Percentiles rank a stretch among this genome's conserved stretches.
Conservation (phyloP, 2,329 filamentous ascomycete species). For the Penicillium frequentans region DNA sequence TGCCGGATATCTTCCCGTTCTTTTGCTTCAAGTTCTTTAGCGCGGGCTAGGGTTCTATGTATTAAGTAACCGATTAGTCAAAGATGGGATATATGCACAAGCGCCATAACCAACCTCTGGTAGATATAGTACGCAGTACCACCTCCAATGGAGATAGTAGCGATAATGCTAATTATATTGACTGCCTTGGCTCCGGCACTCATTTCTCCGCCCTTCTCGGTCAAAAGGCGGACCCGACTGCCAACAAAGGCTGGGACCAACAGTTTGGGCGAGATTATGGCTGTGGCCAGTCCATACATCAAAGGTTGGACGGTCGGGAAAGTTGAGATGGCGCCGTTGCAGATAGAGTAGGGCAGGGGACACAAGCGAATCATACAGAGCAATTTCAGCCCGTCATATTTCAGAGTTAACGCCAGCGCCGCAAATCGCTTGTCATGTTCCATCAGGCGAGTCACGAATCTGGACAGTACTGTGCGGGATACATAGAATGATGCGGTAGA, state of each 20-base stretch:
- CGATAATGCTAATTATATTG: slow-evolving; percentile 77
- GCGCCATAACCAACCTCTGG: slow-evolving; percentile 49
- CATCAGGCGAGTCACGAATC: slow-evolving; percentile 77
- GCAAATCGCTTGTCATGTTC: slow-evolving; percentile 83
- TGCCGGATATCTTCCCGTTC: slow-evolving; percentile 43
- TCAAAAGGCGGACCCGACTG: slow-evolving; percentile 74
- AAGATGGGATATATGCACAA: background rate
- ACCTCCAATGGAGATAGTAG: slow-evolving; percentile 70
- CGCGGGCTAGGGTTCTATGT: slow-evolving; percentile 49
- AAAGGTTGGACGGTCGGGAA: slow-evolving; percentile 81
- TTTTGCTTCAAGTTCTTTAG: slow-evolving; percentile 50
- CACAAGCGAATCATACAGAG: slow-evolving; percentile 90
- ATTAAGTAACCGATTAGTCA: background rate
- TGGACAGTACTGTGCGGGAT: slow-evolving; percentile 74
- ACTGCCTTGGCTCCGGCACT: slow-evolving; percentile 72
- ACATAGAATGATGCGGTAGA: slow-evolving; percentile 77
- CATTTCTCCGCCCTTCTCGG: slow-evolving; percentile 84
- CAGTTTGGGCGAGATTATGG: slow-evolving; percentile 79
- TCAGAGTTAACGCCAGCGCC: slow-evolving; percentile 81
- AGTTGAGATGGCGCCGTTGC: slow-evolving; percentile 91
- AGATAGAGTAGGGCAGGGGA: slow-evolving; percentile 86
- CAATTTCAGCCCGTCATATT: slow-evolving; percentile 85
- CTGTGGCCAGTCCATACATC: slow-evolving; percentile 78
- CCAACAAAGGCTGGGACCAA: slow-evolving; percentile 93
- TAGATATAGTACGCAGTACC: slow-evolving; percentile 85